Base-by-base conservation (phyloP, 257 asterid species). In the Nicotiana tomentosiformis region DNA sequence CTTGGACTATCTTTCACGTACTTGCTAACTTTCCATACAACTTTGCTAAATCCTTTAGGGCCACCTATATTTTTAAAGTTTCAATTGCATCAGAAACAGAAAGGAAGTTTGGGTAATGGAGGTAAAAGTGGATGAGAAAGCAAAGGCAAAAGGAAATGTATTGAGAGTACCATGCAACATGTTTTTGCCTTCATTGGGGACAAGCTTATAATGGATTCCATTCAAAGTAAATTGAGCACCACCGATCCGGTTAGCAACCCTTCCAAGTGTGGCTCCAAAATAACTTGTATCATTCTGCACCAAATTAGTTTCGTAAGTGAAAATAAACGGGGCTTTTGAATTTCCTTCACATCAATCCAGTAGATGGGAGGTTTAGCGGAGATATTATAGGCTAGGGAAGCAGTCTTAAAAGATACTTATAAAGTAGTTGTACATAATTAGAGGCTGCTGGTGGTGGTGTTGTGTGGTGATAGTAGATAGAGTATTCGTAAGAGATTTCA, bases 171-270 rank as follows among this genome's bases (percentile, higher is more conserved):
- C 99, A 72, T 95, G 99, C 84, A 94, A 89, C 69, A 60, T 93
- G 90, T 88, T 94, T 7, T 61, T 77, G 11, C 91, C 92, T 66
- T 88, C 96, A 65, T 95, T 95, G 18, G 97, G 94, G 6, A 88
- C 86, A 32, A 93, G 95, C 78, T 93, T 90, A 60, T 94, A 95
- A 26, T 29, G 87, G 0, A 83, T 87, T 23, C 98, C 97, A 66
- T 94, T 92, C 43, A 96, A 84, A 61, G 91, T 86, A 68, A 96
- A 96, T 74, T 86, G 84, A 65, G 98, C 98, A 66, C 97, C 98
- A 7, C 86, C 92, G 65, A 93, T 95, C 78, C 98, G 90, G 82
- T 95, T 93, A 30, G 97, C 98, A 20, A 95, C 97, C 2, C 99
- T 87, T 29, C 98, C 99, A 58, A 92, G 93, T 15, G 90, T 68